Percentiles rank a stretch among this genome's conserved stretches.
Conservation (phyloP, 2,329 filamentous ascomycete species). For the Sporothrix protearum region DNA sequence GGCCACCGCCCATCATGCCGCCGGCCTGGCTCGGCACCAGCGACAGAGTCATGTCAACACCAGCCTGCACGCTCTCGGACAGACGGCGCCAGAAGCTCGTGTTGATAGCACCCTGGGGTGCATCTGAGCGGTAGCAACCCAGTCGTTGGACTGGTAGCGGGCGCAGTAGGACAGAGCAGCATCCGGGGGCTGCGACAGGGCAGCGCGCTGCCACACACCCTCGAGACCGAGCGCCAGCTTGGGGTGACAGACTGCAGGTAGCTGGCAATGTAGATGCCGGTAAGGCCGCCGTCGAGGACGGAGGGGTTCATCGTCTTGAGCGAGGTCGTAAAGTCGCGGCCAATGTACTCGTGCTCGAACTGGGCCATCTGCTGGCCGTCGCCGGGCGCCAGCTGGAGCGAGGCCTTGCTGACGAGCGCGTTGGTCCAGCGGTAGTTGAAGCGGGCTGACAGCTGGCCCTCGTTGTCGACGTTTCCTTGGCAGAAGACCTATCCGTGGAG, state of each 20-base stretch:
- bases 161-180: conserved; percentile 85
- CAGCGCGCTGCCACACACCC: conserved; percentile 87
- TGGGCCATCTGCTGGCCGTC: conserved; percentile 82
- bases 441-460: conserved; percentile 78
- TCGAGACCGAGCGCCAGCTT: conserved; percentile 84
- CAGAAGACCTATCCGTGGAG: conserved; percentile 71
- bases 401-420: conserved; percentile 78
- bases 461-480: conserved; percentile 93
- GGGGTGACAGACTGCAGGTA: conserved; percentile 90
- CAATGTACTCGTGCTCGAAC: conserved; percentile 92
- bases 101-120: conserved; percentile 81
- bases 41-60: conserved; percentile 88
- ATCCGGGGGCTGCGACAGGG: conserved; percentile 82
- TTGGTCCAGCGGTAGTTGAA: conserved; percentile 87
- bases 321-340: conserved; percentile 87
- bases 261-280: conserved; percentile 91
- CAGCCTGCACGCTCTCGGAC: conserved; percentile 93
- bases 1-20: conserved; percentile 69
- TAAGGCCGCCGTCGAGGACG: conserved; percentile 82
- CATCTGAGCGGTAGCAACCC: conserved; percentile 87
- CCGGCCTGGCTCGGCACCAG: conserved; percentile 57
- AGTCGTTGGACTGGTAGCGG: conserved; percentile 86
- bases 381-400: conserved; percentile 77
- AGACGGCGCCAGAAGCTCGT: conserved; percentile 91
- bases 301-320: conserved; percentile 97